Evolutionary conservation across 148 eudicot species (phyloP).

Genomic region (Cornus controversa): DNA sequence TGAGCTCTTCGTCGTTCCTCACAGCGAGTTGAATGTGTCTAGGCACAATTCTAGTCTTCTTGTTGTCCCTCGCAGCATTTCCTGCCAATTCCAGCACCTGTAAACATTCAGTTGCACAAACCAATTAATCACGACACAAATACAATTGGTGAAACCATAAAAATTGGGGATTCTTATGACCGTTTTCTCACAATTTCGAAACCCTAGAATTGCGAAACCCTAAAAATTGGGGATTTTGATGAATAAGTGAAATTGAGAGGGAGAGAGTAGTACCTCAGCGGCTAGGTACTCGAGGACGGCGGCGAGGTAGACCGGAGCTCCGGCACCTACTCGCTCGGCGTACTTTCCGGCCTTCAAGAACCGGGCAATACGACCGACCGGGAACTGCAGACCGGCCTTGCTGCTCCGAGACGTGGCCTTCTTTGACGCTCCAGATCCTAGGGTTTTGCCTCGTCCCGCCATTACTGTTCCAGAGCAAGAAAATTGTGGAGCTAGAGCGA

Average conservation of each 20-base stretch:
- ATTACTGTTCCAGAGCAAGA: conserved; percentile 18
- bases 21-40: conserved; percentile 84
- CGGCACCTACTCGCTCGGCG: conserved; percentile 89
- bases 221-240: neutral
- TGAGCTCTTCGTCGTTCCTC: conserved; percentile 78
- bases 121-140: neutral
- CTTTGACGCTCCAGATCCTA: conserved; percentile 70
- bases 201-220: conserved; percentile 9
- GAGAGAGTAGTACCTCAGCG: conserved; percentile 54
- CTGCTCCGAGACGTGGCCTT: conserved; percentile 80
- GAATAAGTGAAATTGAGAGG: neutral
- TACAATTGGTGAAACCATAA: conserved; percentile 16
- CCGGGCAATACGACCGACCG: conserved; percentile 82
- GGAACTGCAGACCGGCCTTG: conserved; percentile 86
- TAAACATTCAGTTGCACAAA: neutral
- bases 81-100: conserved; percentile 91
- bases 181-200: neutral
- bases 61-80: conserved; percentile 89
- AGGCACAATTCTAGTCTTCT: conserved; percentile 79
- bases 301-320: conserved; percentile 88
- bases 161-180: neutral
- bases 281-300: conserved; percentile 90
- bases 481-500: neutral
- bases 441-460: conserved; percentile 85
- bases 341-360: conserved; percentile 85